Percentiles rank a stretch among this genome's conserved stretches.
These are phyloP conservation scores for Straminergon stramineum DNA, from an alignment of 225 moss, liverwort and hornwort species.

Conservation along the genomic window DNA sequence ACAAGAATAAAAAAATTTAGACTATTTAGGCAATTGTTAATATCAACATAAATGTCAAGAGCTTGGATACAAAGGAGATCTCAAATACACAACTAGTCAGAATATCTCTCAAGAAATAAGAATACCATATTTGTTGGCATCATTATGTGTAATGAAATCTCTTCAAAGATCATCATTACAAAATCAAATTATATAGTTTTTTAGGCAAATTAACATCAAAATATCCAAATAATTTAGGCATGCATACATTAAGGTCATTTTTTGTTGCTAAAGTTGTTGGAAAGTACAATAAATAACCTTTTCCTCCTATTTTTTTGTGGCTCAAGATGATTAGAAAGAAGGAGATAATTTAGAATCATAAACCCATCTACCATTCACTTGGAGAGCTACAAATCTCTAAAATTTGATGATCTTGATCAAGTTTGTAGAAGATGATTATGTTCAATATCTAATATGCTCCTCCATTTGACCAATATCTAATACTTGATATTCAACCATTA, in stretches of 20 bases:
- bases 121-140: background rate
- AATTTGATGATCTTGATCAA: background rate
- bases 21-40: background rate
- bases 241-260: background rate
- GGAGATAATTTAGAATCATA: background rate
- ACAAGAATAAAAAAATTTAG: background rate
- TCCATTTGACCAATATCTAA: background rate
- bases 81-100: background rate
- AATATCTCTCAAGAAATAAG: background rate
- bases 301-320: background rate
- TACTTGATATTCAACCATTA: background rate
- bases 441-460: background rate
- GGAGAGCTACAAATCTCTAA: background rate
- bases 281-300: background rate
- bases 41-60: background rate
- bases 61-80: background rate
- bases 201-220: accelerated
- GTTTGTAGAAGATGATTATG: background rate
- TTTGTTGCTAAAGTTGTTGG: background rate
- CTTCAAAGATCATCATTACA: background rate
- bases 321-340: background rate
- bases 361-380: background rate
- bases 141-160: background rate
- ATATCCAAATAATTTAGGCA: background rate
- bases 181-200: background rate